Evolutionary conservation across 495 filamentous ascomycete species (phyloP), one percentile per base, ranked within the genome.

Genomic region (Annulohypoxylon bovei): DNA sequence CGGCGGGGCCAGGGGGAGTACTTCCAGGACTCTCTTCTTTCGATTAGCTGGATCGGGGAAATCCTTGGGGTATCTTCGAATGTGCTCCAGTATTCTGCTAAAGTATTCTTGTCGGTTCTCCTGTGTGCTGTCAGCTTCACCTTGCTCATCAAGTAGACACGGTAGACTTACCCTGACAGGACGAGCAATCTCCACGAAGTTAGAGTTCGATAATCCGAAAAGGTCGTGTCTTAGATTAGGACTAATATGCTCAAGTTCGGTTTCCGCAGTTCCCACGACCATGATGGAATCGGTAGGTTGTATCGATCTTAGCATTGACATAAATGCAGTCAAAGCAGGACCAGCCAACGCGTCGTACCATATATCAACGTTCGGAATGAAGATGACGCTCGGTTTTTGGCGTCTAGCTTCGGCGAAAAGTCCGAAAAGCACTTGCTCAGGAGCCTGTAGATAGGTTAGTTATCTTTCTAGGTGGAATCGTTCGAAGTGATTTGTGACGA

Each of bases 371-470:
- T 92, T 89, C 0, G 96, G 95, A 50, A 99, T 91, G 81, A 92
- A 98, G 62, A 99, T 97, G 22, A 99, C 92, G 80, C 93, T 94
- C 7, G 96, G 95, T 79, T 96, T 98, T 71, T 97, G 93, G 40
- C 94, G 88, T 75, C 92, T 92, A 12, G 96, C 92, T 81, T 99
- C 95, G 0, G 90, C 85, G 76, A 99, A 99, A 1, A 95, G 83
- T 71, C 94, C 91, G 23, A 97, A 92, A 40, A 99, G 87, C 18
- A 93, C 89, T 69, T 94, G 89, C 82, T 98, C 95, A 2, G 92
- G 84, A 4, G 92, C 91, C 83, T 90, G 60, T 63, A 8, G 54
- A 32, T 35, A 49, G 32, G 67, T 80, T 63, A 78, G 76, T 64
- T 68, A 61, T 11, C 20, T 54, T 33, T 28, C 12, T 6, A 5